These are phyloP conservation scores for Pythium rishiriense DNA, from an alignment of 352 stramenopile species.

Conservation along the genomic window DNA sequence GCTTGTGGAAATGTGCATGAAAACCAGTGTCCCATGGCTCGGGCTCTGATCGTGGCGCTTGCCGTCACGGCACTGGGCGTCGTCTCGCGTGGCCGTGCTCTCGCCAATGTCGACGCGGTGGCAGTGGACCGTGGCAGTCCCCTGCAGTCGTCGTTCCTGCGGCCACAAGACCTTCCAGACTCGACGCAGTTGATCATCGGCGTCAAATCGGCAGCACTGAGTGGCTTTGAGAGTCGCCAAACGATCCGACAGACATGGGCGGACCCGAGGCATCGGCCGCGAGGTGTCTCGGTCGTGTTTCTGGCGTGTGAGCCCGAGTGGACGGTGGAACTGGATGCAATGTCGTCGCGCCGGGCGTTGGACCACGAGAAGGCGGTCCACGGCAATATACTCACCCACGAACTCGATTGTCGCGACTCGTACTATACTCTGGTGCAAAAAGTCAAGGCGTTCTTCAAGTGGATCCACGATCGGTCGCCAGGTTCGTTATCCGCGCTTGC, in stretches of 20 bases:
- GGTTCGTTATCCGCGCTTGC: conserved; percentile 13
- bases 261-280: not conserved
- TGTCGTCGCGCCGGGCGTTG: not conserved
- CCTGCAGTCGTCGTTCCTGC: not conserved
- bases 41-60: too few relatives aligned
- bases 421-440: conserved; percentile 53
- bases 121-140: too few relatives aligned
- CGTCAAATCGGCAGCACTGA: conserved; percentile 37
- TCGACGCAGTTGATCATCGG: conserved; percentile 34
- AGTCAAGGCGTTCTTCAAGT: conserved; percentile 41
- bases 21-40: too few relatives aligned
- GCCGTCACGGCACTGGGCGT: not conserved
- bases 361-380: conserved; percentile 34
- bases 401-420: conserved; percentile 48
- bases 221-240: conserved; percentile 31
- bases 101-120: too few relatives aligned
- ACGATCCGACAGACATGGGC: conserved; percentile 38
- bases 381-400: conserved; percentile 45
- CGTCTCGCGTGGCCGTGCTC: too few relatives aligned
- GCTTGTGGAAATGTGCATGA: too few relatives aligned
- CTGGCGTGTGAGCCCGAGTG: conserved; percentile 30
- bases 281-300: conserved; percentile 34
- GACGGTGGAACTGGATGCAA: not conserved
- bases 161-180: not conserved
- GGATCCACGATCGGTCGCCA: not conserved